These are phyloP conservation scores for Tilletia horrida DNA, from an alignment of 1,284 basidiomycete genomes.

Conservation along the genomic window DNA sequence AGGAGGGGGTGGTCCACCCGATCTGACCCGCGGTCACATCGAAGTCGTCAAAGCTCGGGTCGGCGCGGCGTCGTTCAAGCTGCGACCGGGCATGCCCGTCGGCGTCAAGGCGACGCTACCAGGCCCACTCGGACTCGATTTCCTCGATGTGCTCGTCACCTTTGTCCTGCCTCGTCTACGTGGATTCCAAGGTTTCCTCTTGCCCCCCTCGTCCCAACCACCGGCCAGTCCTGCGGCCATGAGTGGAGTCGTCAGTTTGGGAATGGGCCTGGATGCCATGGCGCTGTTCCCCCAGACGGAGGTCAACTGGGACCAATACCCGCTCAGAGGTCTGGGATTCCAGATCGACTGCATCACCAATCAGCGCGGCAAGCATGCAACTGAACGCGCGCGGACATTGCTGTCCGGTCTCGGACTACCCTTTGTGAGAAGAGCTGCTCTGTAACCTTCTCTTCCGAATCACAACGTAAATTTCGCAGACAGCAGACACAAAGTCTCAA, in stretches of 20 bases:
- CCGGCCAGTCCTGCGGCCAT: conserved; percentile 64
- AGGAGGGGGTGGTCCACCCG: neutral
- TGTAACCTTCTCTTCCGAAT: neutral
- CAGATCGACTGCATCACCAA: conserved; percentile 54
- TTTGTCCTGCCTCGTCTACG: conserved; percentile 90
- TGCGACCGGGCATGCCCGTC: conserved; percentile 75
- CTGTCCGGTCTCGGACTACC: conserved; percentile 50
- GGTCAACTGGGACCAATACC: conserved; percentile 53
- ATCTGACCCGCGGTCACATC: conserved; percentile 57
- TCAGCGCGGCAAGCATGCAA: conserved; percentile 47
- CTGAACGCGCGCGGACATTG: conserved; percentile 46
- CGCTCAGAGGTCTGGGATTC: conserved; percentile 47
- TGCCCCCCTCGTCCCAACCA: conserved; percentile 61
- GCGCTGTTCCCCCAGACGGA: conserved; percentile 71
- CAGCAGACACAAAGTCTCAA: no score
- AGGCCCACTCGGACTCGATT: conserved; percentile 89
- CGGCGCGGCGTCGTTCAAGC: conserved; percentile 76
- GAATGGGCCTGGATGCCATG: conserved; percentile 78
- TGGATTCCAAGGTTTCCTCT: conserved; percentile 77
- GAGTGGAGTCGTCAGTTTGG: conserved; percentile 82
- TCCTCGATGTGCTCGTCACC: conserved; percentile 80
- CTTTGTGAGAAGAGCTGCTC: conserved; percentile 31
- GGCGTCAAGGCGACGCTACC: conserved; percentile 85
- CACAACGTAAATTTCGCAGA: neutral
- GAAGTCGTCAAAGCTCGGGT: conserved; percentile 75